Percentiles rank a stretch among this genome's conserved stretches.
Evolutionary conservation across 2,329 filamentous ascomycete species (phyloP).

Genomic region (Biscogniauxia sp.): DNA sequence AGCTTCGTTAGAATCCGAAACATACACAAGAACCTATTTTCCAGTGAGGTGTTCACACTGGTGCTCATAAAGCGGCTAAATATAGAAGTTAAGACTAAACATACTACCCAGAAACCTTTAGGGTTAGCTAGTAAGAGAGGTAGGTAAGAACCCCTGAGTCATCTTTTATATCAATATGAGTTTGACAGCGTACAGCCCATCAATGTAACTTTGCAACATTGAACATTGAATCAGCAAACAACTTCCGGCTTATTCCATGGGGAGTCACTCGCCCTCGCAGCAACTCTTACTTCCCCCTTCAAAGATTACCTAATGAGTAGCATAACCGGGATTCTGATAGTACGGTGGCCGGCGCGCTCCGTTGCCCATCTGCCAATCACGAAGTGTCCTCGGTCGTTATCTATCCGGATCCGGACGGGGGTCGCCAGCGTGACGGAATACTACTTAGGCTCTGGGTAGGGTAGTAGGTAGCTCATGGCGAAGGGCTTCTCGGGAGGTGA

Average conservation of each 20-base stretch:
- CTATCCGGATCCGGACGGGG: neutral
- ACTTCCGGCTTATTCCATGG: neutral
- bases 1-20: too few species aligned
- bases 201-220: neutral
- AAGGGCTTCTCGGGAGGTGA: neutral
- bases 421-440: too few species aligned
- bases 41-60: too few species aligned
- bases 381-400: neutral
- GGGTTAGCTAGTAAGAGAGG: too few species aligned
- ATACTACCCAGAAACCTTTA: too few species aligned
- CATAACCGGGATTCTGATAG: neutral
- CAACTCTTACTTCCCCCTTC: neutral
- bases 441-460: too few species aligned
- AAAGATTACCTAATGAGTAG: neutral
- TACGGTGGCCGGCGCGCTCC: conserved; percentile 16
- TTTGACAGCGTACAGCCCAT: neutral
- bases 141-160: too few species aligned
- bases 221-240: neutral
- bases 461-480: too few species aligned
- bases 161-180: too few species aligned
- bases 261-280: neutral
- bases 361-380: neutral
- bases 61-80: too few species aligned
- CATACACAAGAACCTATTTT: too few species aligned
- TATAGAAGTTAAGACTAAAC: too few species aligned